phyloP scores from a whole-genome alignment of 1,139 yeast genomes.

The Suhomyces maxii region DNA sequence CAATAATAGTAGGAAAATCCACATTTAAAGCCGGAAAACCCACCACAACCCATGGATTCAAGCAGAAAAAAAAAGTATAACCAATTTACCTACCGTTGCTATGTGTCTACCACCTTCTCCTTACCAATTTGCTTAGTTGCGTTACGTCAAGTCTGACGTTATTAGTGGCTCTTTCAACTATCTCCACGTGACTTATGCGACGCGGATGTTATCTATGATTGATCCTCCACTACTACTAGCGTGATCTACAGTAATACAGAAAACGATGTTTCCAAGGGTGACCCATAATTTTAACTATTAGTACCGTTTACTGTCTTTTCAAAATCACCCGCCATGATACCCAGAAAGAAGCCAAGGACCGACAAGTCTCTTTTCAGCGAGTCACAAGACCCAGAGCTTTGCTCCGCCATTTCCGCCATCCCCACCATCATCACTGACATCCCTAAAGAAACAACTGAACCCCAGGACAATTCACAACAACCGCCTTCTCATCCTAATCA shows the following conservation, averaged over 20 bases:
- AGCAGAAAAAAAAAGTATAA: too few species aligned
- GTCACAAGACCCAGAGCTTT: neutral
- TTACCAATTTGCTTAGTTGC: neutral
- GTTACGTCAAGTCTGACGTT: neutral
- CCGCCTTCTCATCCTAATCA: neutral
- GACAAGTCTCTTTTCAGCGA: neutral
- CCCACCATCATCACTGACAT: neutral
- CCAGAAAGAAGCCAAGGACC: neutral
- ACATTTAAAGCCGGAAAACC: too few species aligned
- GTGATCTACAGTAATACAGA: neutral
- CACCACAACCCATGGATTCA: too few species aligned
- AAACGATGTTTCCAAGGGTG: too few species aligned
- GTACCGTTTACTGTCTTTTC: neutral
- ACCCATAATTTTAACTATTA: too few species aligned
- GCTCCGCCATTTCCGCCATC: neutral
- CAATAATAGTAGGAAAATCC: too few species aligned
- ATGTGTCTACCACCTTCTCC: too few species aligned
- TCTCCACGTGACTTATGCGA: constrained; percentile 1
- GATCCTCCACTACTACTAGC: neutral
- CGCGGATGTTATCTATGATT: constrained; percentile 1
- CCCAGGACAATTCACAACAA: too few species aligned
- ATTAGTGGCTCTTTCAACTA: neutral
- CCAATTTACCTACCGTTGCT: too few species aligned
- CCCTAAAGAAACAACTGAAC: neutral
- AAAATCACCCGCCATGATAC: neutral